These are phyloP conservation scores for Limonium bicolor DNA, from an alignment of 148 eudicot genomes.

Conservation along the genomic window DNA sequence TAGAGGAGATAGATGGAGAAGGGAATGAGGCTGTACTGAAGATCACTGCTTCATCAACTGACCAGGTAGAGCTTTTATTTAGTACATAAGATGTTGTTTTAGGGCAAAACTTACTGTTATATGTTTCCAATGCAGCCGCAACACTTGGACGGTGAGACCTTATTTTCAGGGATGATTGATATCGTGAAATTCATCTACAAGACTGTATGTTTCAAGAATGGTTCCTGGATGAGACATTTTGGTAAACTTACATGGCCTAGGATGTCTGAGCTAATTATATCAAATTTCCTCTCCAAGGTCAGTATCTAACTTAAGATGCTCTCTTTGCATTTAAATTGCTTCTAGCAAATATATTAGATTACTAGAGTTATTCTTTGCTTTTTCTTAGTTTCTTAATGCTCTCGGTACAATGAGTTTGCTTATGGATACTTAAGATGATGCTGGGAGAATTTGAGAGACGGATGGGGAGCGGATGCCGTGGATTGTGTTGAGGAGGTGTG, in stretches of 20 bases:
- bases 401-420: too few species aligned
- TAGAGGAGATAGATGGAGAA: constrained; percentile 26
- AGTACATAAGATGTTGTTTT: too few species aligned
- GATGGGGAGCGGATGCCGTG: too few species aligned
- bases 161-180: constrained; percentile 42
- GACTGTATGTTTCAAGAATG: constrained; percentile 46
- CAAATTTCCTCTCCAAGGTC: constrained; percentile 80
- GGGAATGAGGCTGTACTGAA: constrained; percentile 32
- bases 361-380: too few species aligned
- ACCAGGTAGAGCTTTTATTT: constrained; percentile 49
- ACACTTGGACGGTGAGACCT: constrained; percentile 34
- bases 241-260: constrained; percentile 97
- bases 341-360: too few species aligned
- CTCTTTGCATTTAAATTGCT: too few species aligned
- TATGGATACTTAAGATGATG: too few species aligned
- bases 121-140: constrained; percentile 25
- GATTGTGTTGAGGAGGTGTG: too few species aligned
- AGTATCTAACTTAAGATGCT: constrained; percentile 10
- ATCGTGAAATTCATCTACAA: constrained; percentile 47
- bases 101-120: too few species aligned
- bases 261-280: constrained; percentile 82
- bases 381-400: too few species aligned
- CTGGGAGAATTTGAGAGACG: too few species aligned
- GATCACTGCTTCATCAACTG: constrained; percentile 30
- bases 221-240: constrained; percentile 68